Percentiles rank a stretch among this genome's conserved stretches.
Conservation (phyloP, 1,139 yeast genomes). For the Yamadazyma siamensis region DNA sequence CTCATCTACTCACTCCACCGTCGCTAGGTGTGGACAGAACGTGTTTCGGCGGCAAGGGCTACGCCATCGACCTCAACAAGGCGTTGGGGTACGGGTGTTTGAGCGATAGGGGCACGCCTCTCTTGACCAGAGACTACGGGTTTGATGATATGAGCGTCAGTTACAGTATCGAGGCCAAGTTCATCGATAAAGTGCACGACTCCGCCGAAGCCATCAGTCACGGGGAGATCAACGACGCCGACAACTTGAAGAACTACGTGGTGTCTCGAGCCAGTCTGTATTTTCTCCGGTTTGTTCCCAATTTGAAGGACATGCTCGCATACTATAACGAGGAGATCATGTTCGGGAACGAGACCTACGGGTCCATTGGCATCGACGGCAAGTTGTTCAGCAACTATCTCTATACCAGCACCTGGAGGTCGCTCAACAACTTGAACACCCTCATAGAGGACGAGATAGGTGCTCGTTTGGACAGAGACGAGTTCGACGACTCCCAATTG, state of each 20-base stretch:
- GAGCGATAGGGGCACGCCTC: slow-evolving; percentile 40
- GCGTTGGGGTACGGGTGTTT: slow-evolving; percentile 45
- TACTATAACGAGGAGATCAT: slow-evolving; percentile 25
- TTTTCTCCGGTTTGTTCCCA: slow-evolving; percentile 41
- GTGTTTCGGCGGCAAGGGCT: slow-evolving; percentile 35
- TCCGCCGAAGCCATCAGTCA: slow-evolving; percentile 27
- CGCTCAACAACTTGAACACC: slow-evolving; percentile 24
- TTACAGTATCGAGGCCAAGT: slow-evolving; percentile 42
- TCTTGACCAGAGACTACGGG: slow-evolving; percentile 39
- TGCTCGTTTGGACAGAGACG: slow-evolving; percentile 23
- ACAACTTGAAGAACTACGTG: slow-evolving; percentile 31
- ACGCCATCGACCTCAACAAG: slow-evolving; percentile 34
- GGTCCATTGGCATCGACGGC: slow-evolving; percentile 34
- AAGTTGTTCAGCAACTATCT: slow-evolving; percentile 26
- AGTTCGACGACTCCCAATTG: slow-evolving; percentile 26
- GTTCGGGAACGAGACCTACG: slow-evolving; percentile 26
- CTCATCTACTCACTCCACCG: slow-evolving; percentile 63
- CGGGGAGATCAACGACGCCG: slow-evolving; percentile 38
- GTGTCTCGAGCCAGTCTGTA: slow-evolving; percentile 37
- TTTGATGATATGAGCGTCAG: slow-evolving; percentile 42
- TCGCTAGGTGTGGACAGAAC: slow-evolving; percentile 57
- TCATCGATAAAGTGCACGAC: slow-evolving; percentile 36
- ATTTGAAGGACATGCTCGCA: slow-evolving; percentile 28
- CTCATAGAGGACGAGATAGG: slow-evolving; percentile 39
- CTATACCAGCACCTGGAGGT: slow-evolving; percentile 32